These are phyloP conservation scores for Fagopyrum esculentum DNA, from an alignment of 148 eudicot species.

Conservation along the genomic window DNA sequence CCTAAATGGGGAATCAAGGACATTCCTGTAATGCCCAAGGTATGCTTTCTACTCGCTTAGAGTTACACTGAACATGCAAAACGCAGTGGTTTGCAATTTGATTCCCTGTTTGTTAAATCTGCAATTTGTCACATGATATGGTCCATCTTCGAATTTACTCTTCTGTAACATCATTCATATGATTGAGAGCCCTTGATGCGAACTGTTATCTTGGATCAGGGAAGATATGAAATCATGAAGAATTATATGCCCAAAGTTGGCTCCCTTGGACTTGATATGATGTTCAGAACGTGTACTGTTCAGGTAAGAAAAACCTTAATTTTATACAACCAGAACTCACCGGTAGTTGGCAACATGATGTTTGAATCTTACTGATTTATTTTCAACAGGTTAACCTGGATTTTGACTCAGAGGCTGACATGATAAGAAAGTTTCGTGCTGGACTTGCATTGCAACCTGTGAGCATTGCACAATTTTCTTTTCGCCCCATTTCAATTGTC, in stretches of 20 bases:
- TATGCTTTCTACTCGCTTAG: slow-evolving; percentile 18
- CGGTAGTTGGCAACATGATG: slow-evolving; percentile 5
- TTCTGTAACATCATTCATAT: not conserved
- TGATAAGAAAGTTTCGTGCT: slow-evolving; percentile 93
- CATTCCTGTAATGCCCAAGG: slow-evolving; percentile 98
- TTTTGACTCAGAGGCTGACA: slow-evolving; percentile 89
- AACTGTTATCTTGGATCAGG: slow-evolving; percentile 43
- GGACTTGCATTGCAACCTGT: slow-evolving; percentile 98
- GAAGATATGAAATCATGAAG: slow-evolving; percentile 93
- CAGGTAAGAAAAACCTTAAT: slow-evolving; percentile 51
- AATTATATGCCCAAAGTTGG: slow-evolving; percentile 99
- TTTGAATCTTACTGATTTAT: slow-evolving; percentile 10
- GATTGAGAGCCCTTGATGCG: not conserved
- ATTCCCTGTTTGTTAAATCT: not conserved
- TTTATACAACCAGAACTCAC: not conserved
- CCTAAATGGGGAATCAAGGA: slow-evolving; percentile 84
- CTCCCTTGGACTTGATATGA: slow-evolving; percentile 93
- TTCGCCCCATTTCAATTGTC: slow-evolving; percentile 7
- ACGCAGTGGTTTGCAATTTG: not conserved
- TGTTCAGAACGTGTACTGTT: slow-evolving; percentile 97
- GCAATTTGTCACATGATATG: not conserved
- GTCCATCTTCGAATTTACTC: not conserved
- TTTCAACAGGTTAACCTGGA: slow-evolving; percentile 77
- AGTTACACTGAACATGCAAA: not conserved
- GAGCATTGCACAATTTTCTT: slow-evolving; percentile 23